Evolutionary conservation across 169 alveolate genomes (phyloP), one percentile per base, ranked within the genome.

Genomic region (Cryptosporidium bovis): DNA sequence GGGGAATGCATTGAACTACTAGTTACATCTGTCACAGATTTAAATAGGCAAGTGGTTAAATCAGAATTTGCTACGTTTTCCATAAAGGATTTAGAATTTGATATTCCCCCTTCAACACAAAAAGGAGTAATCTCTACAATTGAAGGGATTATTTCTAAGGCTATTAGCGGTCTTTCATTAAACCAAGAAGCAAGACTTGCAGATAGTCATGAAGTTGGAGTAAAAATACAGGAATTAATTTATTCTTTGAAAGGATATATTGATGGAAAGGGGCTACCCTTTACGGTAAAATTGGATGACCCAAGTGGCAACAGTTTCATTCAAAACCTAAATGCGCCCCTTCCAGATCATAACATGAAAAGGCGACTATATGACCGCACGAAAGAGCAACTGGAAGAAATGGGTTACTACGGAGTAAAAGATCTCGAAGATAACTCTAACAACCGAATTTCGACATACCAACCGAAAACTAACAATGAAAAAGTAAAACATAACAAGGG

Each of bases 291-390:
- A 27, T 62, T 97, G 44, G 98, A 97, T 83, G 99, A 97, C 82
- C 99, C 99, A n/a, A 93, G 98, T 84, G 99, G 99, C 51, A 96
- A 97, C 87, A 92, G 97, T 68, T 96, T 94, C 91, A 92, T 97
- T 36, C 97, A 97, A 91, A 93, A 95, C 82, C 95, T 96, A 34
- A 40, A 58, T 60, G 87, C 87, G 2, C 87, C 87, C 15, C 62
- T 40, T 85, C 92, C 89, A 94, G 65, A 93, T 82, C 90, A 91
- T 67, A 91, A 90, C 53, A 83, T 84, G 13, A 53, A 60, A 20
- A 83, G 90, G 48, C 83, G 31, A 48, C 24, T 66, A 33, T 96
- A 93, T 90, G 90, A 60, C 4, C 90, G 98, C 65, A 93, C 96
- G 3, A 90, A 91, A 40, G 94, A 95, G 84, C 96, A 94, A 91